These are phyloP conservation scores for Trichoderma citrinoviride DNA, from an alignment of 2,329 filamentous ascomycete genomes.

Conservation along the genomic window DNA sequence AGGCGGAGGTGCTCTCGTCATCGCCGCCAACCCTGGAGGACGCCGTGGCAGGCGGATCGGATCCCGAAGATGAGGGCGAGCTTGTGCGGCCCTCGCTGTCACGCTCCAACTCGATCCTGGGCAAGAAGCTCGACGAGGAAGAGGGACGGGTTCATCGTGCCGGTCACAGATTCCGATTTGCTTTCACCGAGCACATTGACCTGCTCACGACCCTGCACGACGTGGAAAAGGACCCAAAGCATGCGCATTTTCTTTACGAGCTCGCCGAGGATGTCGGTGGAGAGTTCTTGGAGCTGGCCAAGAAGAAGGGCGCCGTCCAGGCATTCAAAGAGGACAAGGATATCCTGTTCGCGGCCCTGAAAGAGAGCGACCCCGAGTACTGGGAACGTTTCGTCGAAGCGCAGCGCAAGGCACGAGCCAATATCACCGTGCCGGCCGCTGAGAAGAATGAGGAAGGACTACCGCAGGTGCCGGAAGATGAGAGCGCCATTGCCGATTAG, in stretches of 20 bases:
- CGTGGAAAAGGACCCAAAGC: slow-evolving; percentile 50
- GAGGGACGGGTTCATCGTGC: slow-evolving; percentile 56
- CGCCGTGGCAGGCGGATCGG: slow-evolving; percentile 40
- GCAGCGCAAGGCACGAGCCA: slow-evolving; percentile 58
- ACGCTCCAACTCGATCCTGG: slow-evolving; percentile 54
- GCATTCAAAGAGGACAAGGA: slow-evolving; percentile 60
- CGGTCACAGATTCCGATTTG: slow-evolving; percentile 55
- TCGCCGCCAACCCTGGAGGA: slow-evolving; percentile 36
- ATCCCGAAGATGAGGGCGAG: slow-evolving; percentile 50
- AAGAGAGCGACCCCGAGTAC: slow-evolving; percentile 63
- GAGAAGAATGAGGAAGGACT: slow-evolving; percentile 28
- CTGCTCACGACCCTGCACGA: slow-evolving; percentile 49
- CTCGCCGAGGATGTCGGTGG: slow-evolving; percentile 63
- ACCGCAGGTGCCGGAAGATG: slow-evolving; percentile 31
- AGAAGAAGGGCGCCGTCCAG: slow-evolving; percentile 57
- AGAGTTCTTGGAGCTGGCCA: slow-evolving; percentile 54
- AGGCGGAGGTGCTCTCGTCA: slow-evolving; percentile 27
- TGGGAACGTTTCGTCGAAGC: slow-evolving; percentile 62
- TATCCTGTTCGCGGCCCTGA: slow-evolving; percentile 47
- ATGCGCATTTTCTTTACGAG: slow-evolving; percentile 54
- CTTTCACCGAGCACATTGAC: slow-evolving; percentile 53
- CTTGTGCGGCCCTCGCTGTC: slow-evolving; percentile 43
- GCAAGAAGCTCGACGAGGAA: slow-evolving; percentile 54
- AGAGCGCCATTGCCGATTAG: slow-evolving; percentile 44
- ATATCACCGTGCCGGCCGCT: slow-evolving; percentile 39